Evolutionary conservation across 805 yeast genomes (phyloP).

Genomic region (Ogataea zsoltii): DNA sequence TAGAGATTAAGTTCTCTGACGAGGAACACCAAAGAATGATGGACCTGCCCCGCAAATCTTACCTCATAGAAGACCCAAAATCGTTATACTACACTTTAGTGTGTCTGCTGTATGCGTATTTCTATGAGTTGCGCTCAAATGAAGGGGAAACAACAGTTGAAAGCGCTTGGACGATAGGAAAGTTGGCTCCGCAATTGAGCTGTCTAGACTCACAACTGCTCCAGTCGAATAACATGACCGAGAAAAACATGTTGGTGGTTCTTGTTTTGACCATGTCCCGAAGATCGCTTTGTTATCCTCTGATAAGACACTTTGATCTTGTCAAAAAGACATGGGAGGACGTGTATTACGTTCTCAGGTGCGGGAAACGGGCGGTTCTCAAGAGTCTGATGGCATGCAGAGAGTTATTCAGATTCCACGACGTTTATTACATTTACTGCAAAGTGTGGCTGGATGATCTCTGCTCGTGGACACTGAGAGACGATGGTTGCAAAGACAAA

Average conservation of each 20-base stretch:
- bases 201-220: constrained; percentile 64
- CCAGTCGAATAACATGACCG: constrained; percentile 34
- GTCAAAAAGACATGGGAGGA: constrained; percentile 71
- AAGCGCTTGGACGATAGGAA: constrained; percentile 94
- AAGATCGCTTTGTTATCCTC: constrained; percentile 77
- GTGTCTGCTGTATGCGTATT: constrained; percentile 68
- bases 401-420: constrained; percentile 80
- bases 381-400: constrained; percentile 59
- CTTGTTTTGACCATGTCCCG: constrained; percentile 63
- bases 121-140: constrained; percentile 74
- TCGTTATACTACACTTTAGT: constrained; percentile 64
- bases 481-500: constrained; percentile 54
- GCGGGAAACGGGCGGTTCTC: constrained; percentile 69
- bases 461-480: constrained; percentile 68
- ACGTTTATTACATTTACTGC: constrained; percentile 81
- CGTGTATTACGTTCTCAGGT: constrained; percentile 59
- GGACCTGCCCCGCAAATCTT: constrained; percentile 63
- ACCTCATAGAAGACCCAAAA: constrained; percentile 54
- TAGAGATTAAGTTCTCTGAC: constrained; percentile 54
- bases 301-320: constrained; percentile 70
- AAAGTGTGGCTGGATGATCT: constrained; percentile 76
- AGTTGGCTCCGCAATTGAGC: constrained; percentile 74
- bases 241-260: constrained; percentile 45
- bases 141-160: constrained; percentile 74
- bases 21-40: constrained; percentile 69